These are phyloP conservation scores for Actinidia arguta DNA, from an alignment of 179 eudicot genomes.

Conservation along the genomic window DNA sequence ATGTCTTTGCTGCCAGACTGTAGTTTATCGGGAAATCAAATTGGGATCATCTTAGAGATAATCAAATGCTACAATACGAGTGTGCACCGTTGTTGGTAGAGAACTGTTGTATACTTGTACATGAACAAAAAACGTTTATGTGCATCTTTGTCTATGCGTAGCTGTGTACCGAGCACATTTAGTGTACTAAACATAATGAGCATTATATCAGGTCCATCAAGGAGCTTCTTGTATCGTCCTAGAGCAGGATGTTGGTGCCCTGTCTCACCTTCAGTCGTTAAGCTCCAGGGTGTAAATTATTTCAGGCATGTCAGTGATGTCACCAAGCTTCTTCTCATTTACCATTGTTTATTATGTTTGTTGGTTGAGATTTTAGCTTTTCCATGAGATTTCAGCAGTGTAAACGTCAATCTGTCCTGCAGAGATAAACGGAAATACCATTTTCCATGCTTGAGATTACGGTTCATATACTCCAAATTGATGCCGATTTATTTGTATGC, in stretches of 20 bases:
- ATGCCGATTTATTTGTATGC: conserved; percentile 69
- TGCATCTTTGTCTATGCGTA: neutral
- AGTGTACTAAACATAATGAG: neutral
- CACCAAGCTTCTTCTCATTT: neutral
- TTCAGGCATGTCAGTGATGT: conserved; percentile 54
- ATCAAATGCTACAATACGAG: no score
- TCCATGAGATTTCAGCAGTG: no score
- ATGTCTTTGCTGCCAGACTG: no score
- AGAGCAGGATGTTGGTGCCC: conserved; percentile 79
- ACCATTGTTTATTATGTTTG: conserved; percentile 5
- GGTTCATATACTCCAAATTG: conserved; percentile 70
- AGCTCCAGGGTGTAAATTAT: conserved; percentile 66
- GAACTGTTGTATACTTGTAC: neutral
- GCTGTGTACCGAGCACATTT: neutral
- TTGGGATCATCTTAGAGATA: no score
- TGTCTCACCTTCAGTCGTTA: conserved; percentile 68
- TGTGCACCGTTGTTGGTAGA: neutral
- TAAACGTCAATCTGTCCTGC: conserved; percentile 32
- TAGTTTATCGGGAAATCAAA: no score
- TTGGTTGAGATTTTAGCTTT: conserved; percentile 4
- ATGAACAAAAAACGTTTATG: neutral
- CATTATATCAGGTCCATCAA: conserved; percentile 54
- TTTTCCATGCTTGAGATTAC: conserved; percentile 58
- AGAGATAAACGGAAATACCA: conserved; percentile 81
- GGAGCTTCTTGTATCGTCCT: conserved; percentile 58